phyloP scores from a whole-genome alignment of 768 basidiomycete genomes.

The Cystofilobasidium ferigula region DNA sequence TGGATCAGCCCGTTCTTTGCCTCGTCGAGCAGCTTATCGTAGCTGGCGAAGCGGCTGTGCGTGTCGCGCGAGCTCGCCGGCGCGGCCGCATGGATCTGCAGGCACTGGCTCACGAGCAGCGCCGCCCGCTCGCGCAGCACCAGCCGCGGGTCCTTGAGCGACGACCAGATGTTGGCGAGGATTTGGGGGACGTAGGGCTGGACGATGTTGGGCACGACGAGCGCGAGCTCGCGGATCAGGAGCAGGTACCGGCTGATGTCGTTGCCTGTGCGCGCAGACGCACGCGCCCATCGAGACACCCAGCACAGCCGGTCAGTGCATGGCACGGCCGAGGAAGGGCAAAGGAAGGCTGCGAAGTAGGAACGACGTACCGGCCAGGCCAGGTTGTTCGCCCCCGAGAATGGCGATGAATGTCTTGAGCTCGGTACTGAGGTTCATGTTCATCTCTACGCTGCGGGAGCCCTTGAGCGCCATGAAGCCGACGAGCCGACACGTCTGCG shows the following conservation, averaged over 20 bases:
- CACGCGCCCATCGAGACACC: too few relatives aligned
- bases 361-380: slow-evolving; percentile 17
- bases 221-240: slow-evolving; percentile 83
- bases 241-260: slow-evolving; percentile 85
- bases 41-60: slow-evolving; percentile 48
- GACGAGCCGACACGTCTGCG: slow-evolving; percentile 18
- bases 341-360: neutral
- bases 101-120: slow-evolving; percentile 15
- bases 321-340: neutral
- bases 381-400: slow-evolving; percentile 3
- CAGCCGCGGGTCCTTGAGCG: slow-evolving; percentile 72
- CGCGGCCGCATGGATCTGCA: slow-evolving; percentile 34
- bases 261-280: slow-evolving; percentile 5
- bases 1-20: slow-evolving; percentile 66
- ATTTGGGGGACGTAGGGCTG: slow-evolving; percentile 76
- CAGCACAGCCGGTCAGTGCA: too few relatives aligned
- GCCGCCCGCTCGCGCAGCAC: slow-evolving; percentile 16
- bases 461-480: slow-evolving; percentile 5
- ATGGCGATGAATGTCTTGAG: slow-evolving; percentile 8
- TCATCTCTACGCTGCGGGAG: neutral
- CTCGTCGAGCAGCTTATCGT: slow-evolving; percentile 75
- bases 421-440: slow-evolving; percentile 1
- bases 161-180: slow-evolving; percentile 83
- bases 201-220: slow-evolving; percentile 76
- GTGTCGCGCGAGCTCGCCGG: slow-evolving; percentile 54